Base-by-base conservation (phyloP, 495 filamentous ascomycete genomes). In the Podospora comata region DNA sequence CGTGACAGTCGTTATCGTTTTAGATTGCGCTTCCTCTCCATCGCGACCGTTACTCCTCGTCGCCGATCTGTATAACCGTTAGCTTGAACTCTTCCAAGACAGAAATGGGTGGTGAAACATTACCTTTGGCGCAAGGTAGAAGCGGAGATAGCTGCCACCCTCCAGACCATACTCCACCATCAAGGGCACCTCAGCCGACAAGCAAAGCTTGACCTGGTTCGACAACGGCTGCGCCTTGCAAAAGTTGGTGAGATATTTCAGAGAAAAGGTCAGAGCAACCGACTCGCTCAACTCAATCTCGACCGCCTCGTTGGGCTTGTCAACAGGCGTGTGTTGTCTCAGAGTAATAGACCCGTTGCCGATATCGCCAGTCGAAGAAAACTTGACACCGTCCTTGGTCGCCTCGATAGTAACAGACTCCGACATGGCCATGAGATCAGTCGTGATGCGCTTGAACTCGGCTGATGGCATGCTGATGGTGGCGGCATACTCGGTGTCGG, bases 241-340 rank as follows among this genome's bases (percentile, higher is more conserved):
- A 85, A 99, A 99, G 86, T 97, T 97, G 87, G 96, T 92, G 5
- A 99, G 88, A 83, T 99, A 99, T 81, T 99, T 99, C 72, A 98
- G 91, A 58, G 95, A 97, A 87, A 99, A 99, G 39, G 94, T 99
- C 57, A 99, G 88, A 59, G 91, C 84, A 68, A 98, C 96, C 66
- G 96, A 92, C 84, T 99, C 95, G 59, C 88, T 89, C 62, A 99
- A 88, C 70, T 91, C 87, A 72, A 99, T 97, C 68, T 92, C 88
- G 75, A 97, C 89, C 75, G 93, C 92, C 74, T 89, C 81, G 0
- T 91, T 88, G 48, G 92, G 89, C 84, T 97, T 97, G 30, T 99
- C 95, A 68, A 97, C 88, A 80, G 93, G 92, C 77, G 85, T 89
- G 82, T 97, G 91, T 75, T 89, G 89, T 74, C 95, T 90, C 44